phyloP scores from a whole-genome alignment of 352 stramenopile genomes.

The Globisporangium alternatum region DNA sequence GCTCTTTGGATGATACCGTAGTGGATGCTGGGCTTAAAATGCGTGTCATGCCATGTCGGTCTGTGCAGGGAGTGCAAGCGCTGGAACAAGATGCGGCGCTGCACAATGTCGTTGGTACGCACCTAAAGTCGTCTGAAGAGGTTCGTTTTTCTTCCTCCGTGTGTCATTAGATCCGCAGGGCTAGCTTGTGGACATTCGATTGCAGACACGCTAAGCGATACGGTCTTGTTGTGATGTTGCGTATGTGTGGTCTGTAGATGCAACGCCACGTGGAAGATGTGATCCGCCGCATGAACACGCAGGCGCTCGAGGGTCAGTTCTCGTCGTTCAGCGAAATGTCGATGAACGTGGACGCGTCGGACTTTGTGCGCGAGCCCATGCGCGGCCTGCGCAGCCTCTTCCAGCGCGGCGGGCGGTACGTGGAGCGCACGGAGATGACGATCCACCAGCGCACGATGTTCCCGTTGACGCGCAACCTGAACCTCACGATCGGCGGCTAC shows the following conservation, averaged over 20 bases:
- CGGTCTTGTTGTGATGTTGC: background rate
- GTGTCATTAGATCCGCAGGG: background rate
- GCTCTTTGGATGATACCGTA: background rate
- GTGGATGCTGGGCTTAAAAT: background rate
- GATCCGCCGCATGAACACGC: conserved; percentile 61
- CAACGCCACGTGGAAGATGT: conserved; percentile 55
- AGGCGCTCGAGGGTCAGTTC: conserved; percentile 72
- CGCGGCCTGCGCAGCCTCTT: conserved; percentile 48
- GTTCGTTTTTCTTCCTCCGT: background rate
- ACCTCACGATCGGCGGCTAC: conserved; percentile 73
- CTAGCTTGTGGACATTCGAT: background rate
- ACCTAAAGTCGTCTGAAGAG: conserved; percentile 48
- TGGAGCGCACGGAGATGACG: conserved; percentile 74
- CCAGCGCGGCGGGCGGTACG: conserved; percentile 37
- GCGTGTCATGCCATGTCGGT: background rate
- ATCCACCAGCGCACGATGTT: conserved; percentile 77
- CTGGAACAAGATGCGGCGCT: conserved; percentile 55
- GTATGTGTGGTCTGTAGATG: conserved; percentile 20
- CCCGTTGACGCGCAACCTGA: conserved; percentile 50
- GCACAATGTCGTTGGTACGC: conserved; percentile 35
- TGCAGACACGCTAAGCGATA: background rate
- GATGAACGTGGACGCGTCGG: conserved; percentile 75
- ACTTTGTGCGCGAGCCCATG: conserved; percentile 67
- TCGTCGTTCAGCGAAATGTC: conserved; percentile 79
- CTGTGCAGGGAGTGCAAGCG: conserved; percentile 42